Base-by-base conservation (phyloP, 305 asterid species). In the Solanum aculeatissimum region DNA sequence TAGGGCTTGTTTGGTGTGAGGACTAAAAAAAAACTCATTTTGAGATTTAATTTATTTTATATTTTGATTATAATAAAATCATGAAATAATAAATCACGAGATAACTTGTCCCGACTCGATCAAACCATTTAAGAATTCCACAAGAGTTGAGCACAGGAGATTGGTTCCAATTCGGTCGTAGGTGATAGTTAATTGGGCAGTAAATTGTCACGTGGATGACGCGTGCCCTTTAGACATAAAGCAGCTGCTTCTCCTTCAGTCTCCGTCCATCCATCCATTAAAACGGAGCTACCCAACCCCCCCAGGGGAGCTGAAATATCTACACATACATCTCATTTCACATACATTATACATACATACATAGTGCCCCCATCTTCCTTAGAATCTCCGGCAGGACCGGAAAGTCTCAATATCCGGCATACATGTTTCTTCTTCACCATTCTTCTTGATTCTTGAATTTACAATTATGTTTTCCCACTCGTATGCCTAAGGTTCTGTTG, bases 201-300 rank as follows among this genome's bases (percentile, higher is more conserved):
- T 51, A 51, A 77, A 27, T 77, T 77, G 2, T 51, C 65, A 77
- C 82, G 65, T 51, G 82, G 47, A 51, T 77, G 82, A 77, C 66
- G 82, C 82, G 82, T 77, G 82, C 10, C 18, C 19, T 77, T 77
- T 29, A 53, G 47, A 51, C 82, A 77, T 18, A 29, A 77, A 43
- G 7, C 43, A 77, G 18, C 27, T 11, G 11, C 27, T 11, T 4
- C 47, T 10, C 13, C 57, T 58, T 53, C 82, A 42, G 29, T 49
- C 18, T 29, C 23, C 18, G 11, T 21, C 43, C 63, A 18, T 51
- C 65, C 82, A 47, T 27, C 62, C 82, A 49, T 51, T 51, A 51
- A 25, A 77, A 77, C 82, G 45, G 43, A 51, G 82, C 47, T 27
- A 25, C 81, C 81, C 62, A 25, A 9, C 42, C 16, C 80, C 57